Conservation (phyloP, 306 rosid genomes). For the Quercus gilva region DNA sequence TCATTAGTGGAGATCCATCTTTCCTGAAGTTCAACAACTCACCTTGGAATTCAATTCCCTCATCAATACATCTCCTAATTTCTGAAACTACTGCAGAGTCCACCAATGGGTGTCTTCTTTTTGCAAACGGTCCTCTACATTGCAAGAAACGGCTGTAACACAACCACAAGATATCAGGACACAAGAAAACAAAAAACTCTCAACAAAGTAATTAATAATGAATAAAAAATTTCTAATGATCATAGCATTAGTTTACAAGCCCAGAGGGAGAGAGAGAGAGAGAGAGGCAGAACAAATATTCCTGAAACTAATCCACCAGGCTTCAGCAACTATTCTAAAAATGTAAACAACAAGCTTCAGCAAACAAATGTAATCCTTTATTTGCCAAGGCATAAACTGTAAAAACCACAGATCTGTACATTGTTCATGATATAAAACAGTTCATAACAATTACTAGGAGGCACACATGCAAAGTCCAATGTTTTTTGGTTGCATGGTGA, state of each 20-base stretch:
- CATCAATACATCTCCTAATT: constrained; percentile 83
- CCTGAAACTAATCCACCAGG: constrained; percentile 12
- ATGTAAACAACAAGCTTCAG: neutral
- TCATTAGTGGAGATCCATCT: constrained; percentile 99
- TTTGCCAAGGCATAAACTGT: neutral
- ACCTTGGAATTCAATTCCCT: constrained; percentile 95
- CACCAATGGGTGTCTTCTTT: constrained; percentile 94
- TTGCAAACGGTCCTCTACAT: constrained; percentile 97
- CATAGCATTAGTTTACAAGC: constrained; percentile 3
- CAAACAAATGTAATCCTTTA: neutral
- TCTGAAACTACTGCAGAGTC: constrained; percentile 82
- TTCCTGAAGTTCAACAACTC: constrained; percentile 94
- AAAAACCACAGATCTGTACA: neutral
- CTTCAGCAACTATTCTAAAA: neutral
- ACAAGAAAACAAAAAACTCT: constrained; percentile 3
- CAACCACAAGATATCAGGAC: constrained; percentile 27
- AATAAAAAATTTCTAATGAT: neutral
- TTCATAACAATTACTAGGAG: neutral
- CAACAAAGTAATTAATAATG: neutral
- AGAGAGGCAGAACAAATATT: neutral
- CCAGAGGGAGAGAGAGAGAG: constrained; percentile 8
- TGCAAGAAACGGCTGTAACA: constrained; percentile 95
- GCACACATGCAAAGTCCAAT: neutral
- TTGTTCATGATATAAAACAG: neutral
- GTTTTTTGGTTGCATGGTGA: neutral